A percentile compares a stretch with the other conserved stretches of the same genome.
Conservation (phyloP, 108 stramenopile genomes). For the Stephanodiscus minutulus region DNA sequence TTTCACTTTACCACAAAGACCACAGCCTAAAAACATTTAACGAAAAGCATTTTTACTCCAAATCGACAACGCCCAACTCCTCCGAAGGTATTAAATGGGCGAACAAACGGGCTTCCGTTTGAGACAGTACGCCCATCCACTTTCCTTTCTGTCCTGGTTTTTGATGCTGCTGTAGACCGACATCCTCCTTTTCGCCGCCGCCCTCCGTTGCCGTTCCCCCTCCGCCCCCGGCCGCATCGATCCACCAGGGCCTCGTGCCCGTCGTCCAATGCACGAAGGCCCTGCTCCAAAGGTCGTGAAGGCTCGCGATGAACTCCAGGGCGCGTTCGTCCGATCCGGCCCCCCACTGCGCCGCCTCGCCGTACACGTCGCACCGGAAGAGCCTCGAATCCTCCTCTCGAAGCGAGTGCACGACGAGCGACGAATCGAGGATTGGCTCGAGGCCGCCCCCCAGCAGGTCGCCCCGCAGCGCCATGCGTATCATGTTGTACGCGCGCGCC, state of each 20-base stretch:
- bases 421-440: conserved; percentile 60
- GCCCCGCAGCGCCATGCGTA: conserved; percentile 66
- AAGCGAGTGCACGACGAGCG: conserved; percentile 73
- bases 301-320: conserved; percentile 69
- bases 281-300: conserved; percentile 86
- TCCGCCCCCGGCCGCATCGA: conserved; percentile 18
- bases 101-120: conserved; percentile 53
- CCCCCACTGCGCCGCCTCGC: conserved; percentile 78
- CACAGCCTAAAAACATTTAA: too few species aligned
- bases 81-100: conserved; percentile 64
- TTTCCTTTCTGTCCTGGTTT: conserved; percentile 53
- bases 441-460: conserved; percentile 62
- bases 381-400: conserved; percentile 64
- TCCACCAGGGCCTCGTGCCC: conserved; percentile 41
- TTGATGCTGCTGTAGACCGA: too few species aligned
- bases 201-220: conserved; percentile 11
- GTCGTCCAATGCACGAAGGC: conserved; percentile 52
- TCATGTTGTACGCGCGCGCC: conserved; percentile 51
- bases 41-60: too few species aligned
- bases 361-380: conserved; percentile 82
- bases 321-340: conserved; percentile 58
- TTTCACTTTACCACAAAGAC: not conserved
- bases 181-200: conserved; percentile 25
- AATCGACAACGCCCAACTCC: conserved; percentile 53
- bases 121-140: conserved; percentile 76